These are phyloP conservation scores for Sporobolus alterniflorus DNA, from an alignment of 202 grass and related monocot genomes.

Conservation along the genomic window DNA sequence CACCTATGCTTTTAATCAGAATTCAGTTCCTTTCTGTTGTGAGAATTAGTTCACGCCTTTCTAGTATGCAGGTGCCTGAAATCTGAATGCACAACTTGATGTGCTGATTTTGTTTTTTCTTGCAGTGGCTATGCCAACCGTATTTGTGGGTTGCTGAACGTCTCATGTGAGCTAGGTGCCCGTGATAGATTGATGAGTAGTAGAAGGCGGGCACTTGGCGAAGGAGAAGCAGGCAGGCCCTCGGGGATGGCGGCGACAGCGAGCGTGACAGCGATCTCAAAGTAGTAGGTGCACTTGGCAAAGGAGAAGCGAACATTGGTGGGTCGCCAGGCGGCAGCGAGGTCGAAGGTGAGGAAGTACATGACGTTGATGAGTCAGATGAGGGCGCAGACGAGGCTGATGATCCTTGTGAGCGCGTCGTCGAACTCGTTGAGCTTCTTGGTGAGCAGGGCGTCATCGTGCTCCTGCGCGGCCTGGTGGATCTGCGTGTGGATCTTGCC, in stretches of 20 bases:
- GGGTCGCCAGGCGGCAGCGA: constrained; percentile 57
- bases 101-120: not conserved
- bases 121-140: constrained; percentile 93
- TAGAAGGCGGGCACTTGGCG: no score
- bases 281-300: constrained; percentile 97
- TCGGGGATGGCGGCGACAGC: constrained; percentile 90
- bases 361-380: constrained; percentile 98
- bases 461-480: constrained; percentile 78
- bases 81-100: constrained; percentile 2
- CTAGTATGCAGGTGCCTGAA: not conserved
- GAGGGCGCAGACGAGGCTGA: constrained; percentile 70
- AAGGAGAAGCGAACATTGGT: constrained; percentile 73
- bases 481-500: constrained; percentile 92
- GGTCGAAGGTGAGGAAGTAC: constrained; percentile 81
- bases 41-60: constrained; percentile 24
- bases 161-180: constrained; percentile 66
- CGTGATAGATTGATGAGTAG: constrained; percentile 49
- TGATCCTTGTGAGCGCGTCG: constrained; percentile 79
- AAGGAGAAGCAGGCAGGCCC: constrained; percentile 79
- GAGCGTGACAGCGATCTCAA: constrained; percentile 89
- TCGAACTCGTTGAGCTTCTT: constrained; percentile 97
- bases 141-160: constrained; percentile 88
- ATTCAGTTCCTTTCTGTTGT: not conserved
- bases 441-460: constrained; percentile 84
- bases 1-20: not conserved